phyloP scores from a whole-genome alignment of 2,329 filamentous ascomycete genomes.

The Rasamsonia emersonii region DNA sequence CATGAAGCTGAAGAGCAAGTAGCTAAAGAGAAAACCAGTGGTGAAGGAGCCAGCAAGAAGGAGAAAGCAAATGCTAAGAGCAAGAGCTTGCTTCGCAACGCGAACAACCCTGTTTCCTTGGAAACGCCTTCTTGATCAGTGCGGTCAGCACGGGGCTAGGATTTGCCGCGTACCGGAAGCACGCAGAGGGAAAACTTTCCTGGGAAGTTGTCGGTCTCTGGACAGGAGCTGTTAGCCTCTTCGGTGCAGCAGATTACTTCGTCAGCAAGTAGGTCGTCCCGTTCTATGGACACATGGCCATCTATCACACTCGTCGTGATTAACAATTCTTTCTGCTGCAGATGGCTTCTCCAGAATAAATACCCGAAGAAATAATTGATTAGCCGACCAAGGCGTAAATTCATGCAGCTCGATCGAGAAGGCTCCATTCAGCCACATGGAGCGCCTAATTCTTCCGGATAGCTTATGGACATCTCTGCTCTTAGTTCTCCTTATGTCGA shows the following conservation, averaged over 20 bases:
- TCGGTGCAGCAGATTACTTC: slow-evolving; percentile 39
- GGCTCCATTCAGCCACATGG: too few species aligned
- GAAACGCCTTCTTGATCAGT: slow-evolving; percentile 37
- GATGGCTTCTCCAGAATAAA: slow-evolving; percentile 44
- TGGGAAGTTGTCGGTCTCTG: slow-evolving; percentile 37
- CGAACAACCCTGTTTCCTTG: slow-evolving; percentile 39
- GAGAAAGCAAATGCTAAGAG: slow-evolving; percentile 20
- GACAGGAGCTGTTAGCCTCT: slow-evolving; percentile 35
- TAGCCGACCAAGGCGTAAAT: background rate
- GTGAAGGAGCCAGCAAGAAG: slow-evolving; percentile 18
- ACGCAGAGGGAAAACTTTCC: slow-evolving; percentile 36
- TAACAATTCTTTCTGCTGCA: slow-evolving; percentile 13
- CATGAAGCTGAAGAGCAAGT: slow-evolving; percentile 27
- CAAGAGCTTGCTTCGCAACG: slow-evolving; percentile 32
- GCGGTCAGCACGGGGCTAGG: slow-evolving; percentile 34
- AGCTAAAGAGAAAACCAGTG: slow-evolving; percentile 9
- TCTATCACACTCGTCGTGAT: background rate
- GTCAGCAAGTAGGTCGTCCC: slow-evolving; percentile 39
- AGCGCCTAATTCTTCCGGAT: too few species aligned
- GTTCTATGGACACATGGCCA: background rate
- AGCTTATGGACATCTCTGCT: too few species aligned
- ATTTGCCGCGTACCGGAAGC: slow-evolving; percentile 41
- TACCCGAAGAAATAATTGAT: slow-evolving; percentile 37
- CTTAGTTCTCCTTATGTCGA: too few species aligned
- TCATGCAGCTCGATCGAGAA: too few species aligned